Conservation (phyloP, 2,329 filamentous ascomycete genomes). For the Aspergillus ochraceoroseus region DNA sequence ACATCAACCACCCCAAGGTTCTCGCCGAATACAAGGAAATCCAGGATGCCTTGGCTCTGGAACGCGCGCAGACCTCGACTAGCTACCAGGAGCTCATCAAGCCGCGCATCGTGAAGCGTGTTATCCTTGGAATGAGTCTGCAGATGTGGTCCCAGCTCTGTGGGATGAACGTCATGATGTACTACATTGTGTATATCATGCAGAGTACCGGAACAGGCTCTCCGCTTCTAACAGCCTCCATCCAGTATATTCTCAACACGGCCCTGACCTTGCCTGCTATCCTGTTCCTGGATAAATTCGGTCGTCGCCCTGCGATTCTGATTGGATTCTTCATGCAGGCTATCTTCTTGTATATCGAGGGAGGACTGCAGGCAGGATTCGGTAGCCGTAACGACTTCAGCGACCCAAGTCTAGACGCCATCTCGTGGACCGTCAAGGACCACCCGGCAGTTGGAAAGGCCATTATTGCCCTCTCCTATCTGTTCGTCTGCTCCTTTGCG, state of each 20-base stretch:
- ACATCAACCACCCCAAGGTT: constrained; percentile 61
- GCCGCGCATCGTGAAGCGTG: constrained; percentile 66
- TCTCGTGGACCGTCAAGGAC: constrained; percentile 20
- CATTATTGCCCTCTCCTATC: constrained; percentile 27
- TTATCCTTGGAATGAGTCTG: constrained; percentile 63
- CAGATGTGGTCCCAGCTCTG: constrained; percentile 72
- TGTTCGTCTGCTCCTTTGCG: constrained; percentile 27
- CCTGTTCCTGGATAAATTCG: constrained; percentile 67
- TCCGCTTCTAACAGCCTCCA: constrained; percentile 59
- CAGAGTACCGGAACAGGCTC: constrained; percentile 56
- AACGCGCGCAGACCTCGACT: constrained; percentile 63
- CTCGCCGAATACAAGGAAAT: constrained; percentile 65
- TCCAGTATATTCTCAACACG: constrained; percentile 74
- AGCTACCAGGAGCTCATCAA: constrained; percentile 66
- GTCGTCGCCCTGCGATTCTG: constrained; percentile 62
- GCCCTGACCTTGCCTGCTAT: constrained; percentile 69
- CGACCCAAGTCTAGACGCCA: constrained; percentile 15
- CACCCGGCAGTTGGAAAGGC: constrained; percentile 22
- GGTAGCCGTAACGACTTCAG: constrained; percentile 9
- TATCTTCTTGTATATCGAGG: constrained; percentile 38
- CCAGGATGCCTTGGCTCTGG: constrained; percentile 64
- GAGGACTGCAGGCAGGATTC: constrained; percentile 32
- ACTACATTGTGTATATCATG: constrained; percentile 63
- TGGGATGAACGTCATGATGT: constrained; percentile 70
- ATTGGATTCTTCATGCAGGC: constrained; percentile 60